These are phyloP conservation scores for Termitomyces sp. DNA, from an alignment of 768 basidiomycete genomes.

Conservation along the genomic window DNA sequence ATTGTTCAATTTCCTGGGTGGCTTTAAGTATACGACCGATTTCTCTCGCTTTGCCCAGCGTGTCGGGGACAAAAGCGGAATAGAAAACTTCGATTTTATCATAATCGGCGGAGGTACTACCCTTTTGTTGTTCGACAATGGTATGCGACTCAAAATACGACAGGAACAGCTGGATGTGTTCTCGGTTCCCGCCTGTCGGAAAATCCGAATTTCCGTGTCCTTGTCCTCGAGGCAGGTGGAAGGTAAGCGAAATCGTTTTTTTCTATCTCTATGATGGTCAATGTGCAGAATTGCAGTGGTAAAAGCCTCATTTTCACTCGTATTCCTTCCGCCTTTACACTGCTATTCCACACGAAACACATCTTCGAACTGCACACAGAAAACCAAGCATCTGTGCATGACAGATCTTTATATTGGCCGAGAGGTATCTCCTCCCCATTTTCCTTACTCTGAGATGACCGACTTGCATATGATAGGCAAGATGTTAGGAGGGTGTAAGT, in stretches of 20 bases:
- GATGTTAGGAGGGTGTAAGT: slow-evolving; percentile 69
- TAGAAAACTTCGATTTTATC: slow-evolving; percentile 39
- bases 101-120: slow-evolving; percentile 47
- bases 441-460: neutral
- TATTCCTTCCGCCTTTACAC: slow-evolving; percentile 36
- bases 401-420: slow-evolving; percentile 53
- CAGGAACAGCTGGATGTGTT: slow-evolving; percentile 58
- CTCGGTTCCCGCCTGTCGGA: slow-evolving; percentile 55
- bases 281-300: slow-evolving; percentile 28
- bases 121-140: neutral
- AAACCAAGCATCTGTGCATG: slow-evolving; percentile 44
- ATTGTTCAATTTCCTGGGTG: neutral
- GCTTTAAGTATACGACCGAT: slow-evolving; percentile 15
- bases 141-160: neutral
- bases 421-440: slow-evolving; percentile 37
- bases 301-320: slow-evolving; percentile 31
- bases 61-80: slow-evolving; percentile 3
- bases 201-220: slow-evolving; percentile 44
- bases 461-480: slow-evolving; percentile 33
- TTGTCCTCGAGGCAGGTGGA: slow-evolving; percentile 53
- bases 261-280: neutral
- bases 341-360: slow-evolving; percentile 39
- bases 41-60: slow-evolving; percentile 16
- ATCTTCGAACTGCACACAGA: slow-evolving; percentile 53
- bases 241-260: slow-evolving; percentile 35